Conservation (phyloP, 1,139 yeast genomes). For the Martiniozyma asiatica region DNA sequence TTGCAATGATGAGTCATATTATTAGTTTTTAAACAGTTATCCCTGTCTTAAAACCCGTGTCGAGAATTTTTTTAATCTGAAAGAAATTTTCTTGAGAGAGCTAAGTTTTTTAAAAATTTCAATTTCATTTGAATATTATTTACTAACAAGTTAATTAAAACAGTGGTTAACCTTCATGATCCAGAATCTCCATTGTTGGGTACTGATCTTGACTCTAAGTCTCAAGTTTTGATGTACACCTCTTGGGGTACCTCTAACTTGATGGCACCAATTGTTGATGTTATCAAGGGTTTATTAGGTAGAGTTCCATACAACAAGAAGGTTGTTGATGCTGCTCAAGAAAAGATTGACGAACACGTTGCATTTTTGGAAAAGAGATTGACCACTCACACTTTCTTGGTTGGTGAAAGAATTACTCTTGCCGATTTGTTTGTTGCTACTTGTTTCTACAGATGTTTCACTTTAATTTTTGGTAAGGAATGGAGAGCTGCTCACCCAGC, state of each 20-base stretch:
- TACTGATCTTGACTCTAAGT: conserved; percentile 52
- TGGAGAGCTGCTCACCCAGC: conserved; percentile 73
- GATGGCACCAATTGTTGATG: conserved; percentile 30
- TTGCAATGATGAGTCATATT: conserved; percentile 44
- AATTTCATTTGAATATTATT: too few species aligned
- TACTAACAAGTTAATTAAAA: conserved; percentile 5
- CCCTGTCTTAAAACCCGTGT: conserved; percentile 85
- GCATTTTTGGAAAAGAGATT: conserved; percentile 49
- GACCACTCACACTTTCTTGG: conserved; percentile 70
- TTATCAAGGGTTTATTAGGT: conserved; percentile 36
- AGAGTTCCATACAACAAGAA: conserved; percentile 70
- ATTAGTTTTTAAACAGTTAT: conserved; percentile 65
- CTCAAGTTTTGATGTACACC: conserved; percentile 66
- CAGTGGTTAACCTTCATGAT: conserved; percentile 26
- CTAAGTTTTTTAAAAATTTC: too few species aligned
- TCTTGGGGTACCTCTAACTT: conserved; percentile 73
- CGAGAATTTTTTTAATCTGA: conserved; percentile 50
- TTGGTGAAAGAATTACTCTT: conserved; percentile 75
- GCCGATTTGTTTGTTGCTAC: conserved; percentile 73
- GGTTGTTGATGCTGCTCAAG: conserved; percentile 42
- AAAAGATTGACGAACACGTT: conserved; percentile 25
- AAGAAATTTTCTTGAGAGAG: conserved; percentile 6
- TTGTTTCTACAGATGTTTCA: conserved; percentile 52
- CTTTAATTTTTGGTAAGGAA: conserved; percentile 54
- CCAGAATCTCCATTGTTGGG: conserved; percentile 26